Evolutionary conservation across 768 basidiomycete species (phyloP).

Genomic region (Nidularia sp.): DNA sequence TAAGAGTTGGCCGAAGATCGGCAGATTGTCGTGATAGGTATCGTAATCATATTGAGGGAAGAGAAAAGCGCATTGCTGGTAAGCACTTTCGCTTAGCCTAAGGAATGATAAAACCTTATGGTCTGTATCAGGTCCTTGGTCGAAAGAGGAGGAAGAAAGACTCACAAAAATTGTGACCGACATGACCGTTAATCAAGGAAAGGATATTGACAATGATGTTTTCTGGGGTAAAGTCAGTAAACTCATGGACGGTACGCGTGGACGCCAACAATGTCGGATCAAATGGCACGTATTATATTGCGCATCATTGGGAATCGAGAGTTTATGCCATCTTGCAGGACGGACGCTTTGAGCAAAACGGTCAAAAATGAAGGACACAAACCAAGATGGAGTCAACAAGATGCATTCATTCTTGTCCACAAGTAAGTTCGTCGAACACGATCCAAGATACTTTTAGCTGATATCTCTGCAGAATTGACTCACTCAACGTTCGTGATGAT

Average conservation of each 20-base stretch:
- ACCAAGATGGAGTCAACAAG: slow-evolving; percentile 70
- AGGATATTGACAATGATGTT: slow-evolving; percentile 71
- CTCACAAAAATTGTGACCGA: slow-evolving; percentile 72
- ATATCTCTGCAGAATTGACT: slow-evolving; percentile 52
- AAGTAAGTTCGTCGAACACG: slow-evolving; percentile 45
- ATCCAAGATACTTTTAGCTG: neutral
- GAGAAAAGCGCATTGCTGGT: slow-evolving; percentile 61
- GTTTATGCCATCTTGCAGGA: slow-evolving; percentile 39
- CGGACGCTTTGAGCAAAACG: slow-evolving; percentile 68
- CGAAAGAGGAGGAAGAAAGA: slow-evolving; percentile 74
- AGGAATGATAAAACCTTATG: neutral
- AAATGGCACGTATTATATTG: slow-evolving; percentile 60
- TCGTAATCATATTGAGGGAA: slow-evolving; percentile 75
- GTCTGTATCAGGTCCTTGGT: slow-evolving; percentile 71
- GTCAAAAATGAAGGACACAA: slow-evolving; percentile 70
- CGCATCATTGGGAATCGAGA: neutral
- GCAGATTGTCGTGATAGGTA: slow-evolving; percentile 83
- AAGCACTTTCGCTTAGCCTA: slow-evolving; percentile 9
- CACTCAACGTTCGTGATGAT: slow-evolving; percentile 71
- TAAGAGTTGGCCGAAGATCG: slow-evolving; percentile 67
- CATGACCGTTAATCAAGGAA: slow-evolving; percentile 71
- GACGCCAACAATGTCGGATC: slow-evolving; percentile 81
- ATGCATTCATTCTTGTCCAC: slow-evolving; percentile 77
- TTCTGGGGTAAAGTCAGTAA: slow-evolving; percentile 80
- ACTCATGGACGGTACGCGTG: slow-evolving; percentile 71